Conservation (phyloP, 1,139 yeast species). For the Taiozyma onychis region DNA sequence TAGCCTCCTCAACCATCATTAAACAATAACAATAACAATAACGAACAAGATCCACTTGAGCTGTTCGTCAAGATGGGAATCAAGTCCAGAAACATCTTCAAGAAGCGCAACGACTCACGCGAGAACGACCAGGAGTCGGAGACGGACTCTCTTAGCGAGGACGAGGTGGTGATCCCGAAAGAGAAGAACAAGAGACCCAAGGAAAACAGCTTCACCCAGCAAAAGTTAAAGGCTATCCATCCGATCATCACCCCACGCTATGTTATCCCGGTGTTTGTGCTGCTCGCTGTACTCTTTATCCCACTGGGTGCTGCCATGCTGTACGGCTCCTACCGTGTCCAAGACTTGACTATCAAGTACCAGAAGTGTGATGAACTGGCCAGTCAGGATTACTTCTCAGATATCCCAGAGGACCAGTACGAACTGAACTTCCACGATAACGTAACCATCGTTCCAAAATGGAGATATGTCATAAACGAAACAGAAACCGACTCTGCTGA, state of each 20-base stretch:
- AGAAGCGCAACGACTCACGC: constrained; percentile 13
- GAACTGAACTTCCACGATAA: constrained; percentile 43
- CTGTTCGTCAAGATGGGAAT: constrained; percentile 1
- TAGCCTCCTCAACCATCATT: neutral
- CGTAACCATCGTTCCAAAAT: constrained; percentile 42
- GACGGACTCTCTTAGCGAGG: constrained; percentile 34
- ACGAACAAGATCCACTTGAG: neutral
- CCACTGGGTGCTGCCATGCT: constrained; percentile 92
- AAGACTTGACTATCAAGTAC: constrained; percentile 79
- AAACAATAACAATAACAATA: neutral
- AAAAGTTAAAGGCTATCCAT: constrained; percentile 47
- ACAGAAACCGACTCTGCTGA: constrained; percentile 39
- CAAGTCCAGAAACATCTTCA: constrained; percentile 22
- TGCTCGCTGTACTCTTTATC: constrained; percentile 76
- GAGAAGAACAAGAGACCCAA: constrained; percentile 43
- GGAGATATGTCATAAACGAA: constrained; percentile 56
- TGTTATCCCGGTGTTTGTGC: constrained; percentile 73
- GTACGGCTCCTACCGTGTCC: constrained; percentile 69
- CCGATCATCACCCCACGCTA: constrained; percentile 91
- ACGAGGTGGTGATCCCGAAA: constrained; percentile 27
- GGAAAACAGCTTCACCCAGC: constrained; percentile 61
- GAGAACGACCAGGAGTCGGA: constrained; percentile 28
- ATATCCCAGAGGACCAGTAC: constrained; percentile 57
- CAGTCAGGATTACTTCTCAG: constrained; percentile 42
- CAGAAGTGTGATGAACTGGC: constrained; percentile 67